Base-by-base conservation (phyloP, 1,284 basidiomycete genomes). In the Heterobasidion parviporum region DNA sequence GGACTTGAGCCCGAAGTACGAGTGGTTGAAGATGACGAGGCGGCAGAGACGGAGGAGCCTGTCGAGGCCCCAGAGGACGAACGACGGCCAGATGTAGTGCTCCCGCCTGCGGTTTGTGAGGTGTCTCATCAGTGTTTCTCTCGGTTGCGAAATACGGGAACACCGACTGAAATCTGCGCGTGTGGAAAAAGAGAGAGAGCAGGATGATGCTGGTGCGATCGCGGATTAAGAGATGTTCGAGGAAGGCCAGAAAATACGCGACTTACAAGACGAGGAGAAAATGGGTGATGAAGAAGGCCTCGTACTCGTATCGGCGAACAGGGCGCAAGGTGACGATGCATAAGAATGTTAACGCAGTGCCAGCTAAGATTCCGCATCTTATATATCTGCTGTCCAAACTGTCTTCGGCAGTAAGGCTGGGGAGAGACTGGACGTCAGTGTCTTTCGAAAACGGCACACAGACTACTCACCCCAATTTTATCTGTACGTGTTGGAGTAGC, bases 51-150 rank as follows among this genome's bases (percentile, higher is more conserved):
- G 80, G 54, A 84, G 61, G 41, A 78, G 56, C 20, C 85, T 78
- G 65, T 89, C 86, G 49, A 85, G 65, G 0, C 71, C 85, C 26
- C 85, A 89, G 38, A 87, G 65, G 59, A 84, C 68, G 67, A 85
- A 75, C 1, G 75, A 73, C 4, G 83, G 82, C 80, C 80, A 81
- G 32, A 80, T 62, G 59, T 76, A 78, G 56, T 69, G 67, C 52
- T 64, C 69, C 35, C 63, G 62, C 3, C 65, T 61, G 15, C 9
- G 12, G 60, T 61, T 2, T n/a, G 14, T 10, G 32, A 4, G 26
- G 26, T 26, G 26, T 26, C 4, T 26, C 26, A 26, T 26, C 26
- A 26, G 26, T 26, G 5, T 26, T 26, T 26, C 26, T 26, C 26
- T 26, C 4, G 26, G 26, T 26, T 26, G 5, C 4, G 26, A 26